Evolutionary conservation across 371 early-diverging fungal species (phyloP).

Genomic region (Apophysomyces sp.): DNA sequence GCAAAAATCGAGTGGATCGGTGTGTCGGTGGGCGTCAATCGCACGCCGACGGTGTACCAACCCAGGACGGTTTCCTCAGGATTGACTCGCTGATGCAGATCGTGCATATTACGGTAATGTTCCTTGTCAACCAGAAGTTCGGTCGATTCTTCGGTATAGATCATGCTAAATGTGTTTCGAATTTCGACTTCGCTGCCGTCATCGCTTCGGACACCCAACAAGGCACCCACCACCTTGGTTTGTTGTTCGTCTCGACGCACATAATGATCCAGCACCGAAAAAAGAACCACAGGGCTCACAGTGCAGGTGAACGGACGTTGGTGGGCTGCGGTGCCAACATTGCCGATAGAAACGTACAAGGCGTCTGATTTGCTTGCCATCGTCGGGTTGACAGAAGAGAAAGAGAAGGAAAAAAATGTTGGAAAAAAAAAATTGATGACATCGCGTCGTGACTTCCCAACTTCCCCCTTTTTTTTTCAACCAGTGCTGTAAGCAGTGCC

Average conservation of each 20-base stretch:
- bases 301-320: constrained; percentile 60
- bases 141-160: constrained; percentile 64
- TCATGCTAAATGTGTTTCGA: constrained; percentile 85
- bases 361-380: constrained; percentile 42
- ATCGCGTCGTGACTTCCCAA: too few relatives aligned
- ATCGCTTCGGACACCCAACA: constrained; percentile 81
- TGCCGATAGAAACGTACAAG: constrained; percentile 36
- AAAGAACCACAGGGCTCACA: constrained; percentile 87
- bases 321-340: constrained; percentile 45
- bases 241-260: constrained; percentile 84
- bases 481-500: too few relatives aligned
- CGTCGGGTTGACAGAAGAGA: not conserved
- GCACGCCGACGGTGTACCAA: constrained; percentile 85
- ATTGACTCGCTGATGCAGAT: constrained; percentile 86
- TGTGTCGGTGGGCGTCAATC: constrained; percentile 75
- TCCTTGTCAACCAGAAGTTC: constrained; percentile 87
- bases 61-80: constrained; percentile 91
- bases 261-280: constrained; percentile 90
- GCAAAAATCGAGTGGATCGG: constrained; percentile 88
- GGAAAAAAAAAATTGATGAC: not conserved
- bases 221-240: constrained; percentile 85
- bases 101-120: constrained; percentile 83
- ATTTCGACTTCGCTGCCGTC: constrained; percentile 89
- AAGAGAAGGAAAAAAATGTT: not conserved
- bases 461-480: too few relatives aligned